Percentiles rank a stretch among this genome's conserved stretches.
phyloP scores from a whole-genome alignment of 192 early-diverging fungal species.

The Spizellomyces sp. region DNA sequence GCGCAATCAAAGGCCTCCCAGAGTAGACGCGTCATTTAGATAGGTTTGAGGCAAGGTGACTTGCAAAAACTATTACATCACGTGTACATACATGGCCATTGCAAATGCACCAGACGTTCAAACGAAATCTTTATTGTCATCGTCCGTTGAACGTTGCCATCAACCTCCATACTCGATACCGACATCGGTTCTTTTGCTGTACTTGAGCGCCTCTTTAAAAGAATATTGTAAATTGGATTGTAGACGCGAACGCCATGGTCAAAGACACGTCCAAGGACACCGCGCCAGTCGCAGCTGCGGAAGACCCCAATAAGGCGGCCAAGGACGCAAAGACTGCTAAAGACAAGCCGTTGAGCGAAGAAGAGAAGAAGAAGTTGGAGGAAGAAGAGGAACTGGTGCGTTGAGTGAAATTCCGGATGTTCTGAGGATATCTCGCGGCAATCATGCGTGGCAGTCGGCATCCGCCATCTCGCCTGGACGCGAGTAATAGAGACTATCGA shows the following conservation, averaged over 20 bases:
- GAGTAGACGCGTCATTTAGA: background rate
- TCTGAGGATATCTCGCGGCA: background rate
- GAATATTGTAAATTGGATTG: background rate
- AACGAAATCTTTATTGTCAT: too few relatives aligned
- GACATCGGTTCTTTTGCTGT: too few relatives aligned
- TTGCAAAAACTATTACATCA: too few relatives aligned
- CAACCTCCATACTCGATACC: too few relatives aligned
- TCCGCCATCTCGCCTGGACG: background rate
- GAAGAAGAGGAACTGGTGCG: constrained; percentile 31
- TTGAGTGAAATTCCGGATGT: background rate
- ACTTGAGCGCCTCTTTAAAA: too few relatives aligned
- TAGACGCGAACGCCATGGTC: background rate
- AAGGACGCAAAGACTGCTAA: constrained; percentile 18
- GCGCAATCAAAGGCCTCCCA: background rate
- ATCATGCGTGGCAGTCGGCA: background rate
- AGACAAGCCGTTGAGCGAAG: constrained; percentile 16
- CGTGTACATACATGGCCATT: too few relatives aligned
- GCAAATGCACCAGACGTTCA: too few relatives aligned
- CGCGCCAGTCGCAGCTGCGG: background rate
- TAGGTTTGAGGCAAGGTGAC: background rate
- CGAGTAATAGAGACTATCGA: too few relatives aligned
- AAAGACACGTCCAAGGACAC: background rate
- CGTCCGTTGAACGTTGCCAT: too few relatives aligned
- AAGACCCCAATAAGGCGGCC: constrained; percentile 2
- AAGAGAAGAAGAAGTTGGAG: constrained; percentile 29